These are phyloP conservation scores for Ganoderma leucocontextum DNA, from an alignment of 1,284 basidiomycete genomes.

Conservation along the genomic window DNA sequence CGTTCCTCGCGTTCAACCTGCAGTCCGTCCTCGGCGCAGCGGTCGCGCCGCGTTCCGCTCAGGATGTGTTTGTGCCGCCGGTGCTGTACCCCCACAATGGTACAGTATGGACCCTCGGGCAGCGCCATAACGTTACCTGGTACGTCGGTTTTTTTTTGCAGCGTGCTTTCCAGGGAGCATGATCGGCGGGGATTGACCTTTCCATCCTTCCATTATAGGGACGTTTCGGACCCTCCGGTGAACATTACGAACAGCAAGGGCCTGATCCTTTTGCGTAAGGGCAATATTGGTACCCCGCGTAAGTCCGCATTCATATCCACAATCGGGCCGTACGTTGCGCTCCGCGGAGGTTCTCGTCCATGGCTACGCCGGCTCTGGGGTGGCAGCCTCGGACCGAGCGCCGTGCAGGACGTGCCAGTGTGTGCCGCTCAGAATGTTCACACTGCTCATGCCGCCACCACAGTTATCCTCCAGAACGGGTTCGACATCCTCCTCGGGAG, in stretches of 20 bases:
- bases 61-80: slow-evolving; percentile 53
- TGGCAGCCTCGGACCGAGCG: no score
- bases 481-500: slow-evolving; percentile 28
- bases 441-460: slow-evolving; percentile 4
- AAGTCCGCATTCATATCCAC: background rate
- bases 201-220: slow-evolving; percentile 38
- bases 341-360: no score
- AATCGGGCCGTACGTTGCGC: no score
- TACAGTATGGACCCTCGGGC: slow-evolving; percentile 50
- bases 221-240: slow-evolving; percentile 46
- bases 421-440: background rate
- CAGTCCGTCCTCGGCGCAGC: slow-evolving; percentile 26
- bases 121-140: slow-evolving; percentile 52
- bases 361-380: no score
- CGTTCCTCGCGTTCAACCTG: slow-evolving; percentile 21
- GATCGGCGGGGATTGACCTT: background rate
- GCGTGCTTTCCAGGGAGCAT: background rate
- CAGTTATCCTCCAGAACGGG: slow-evolving; percentile 28
- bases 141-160: slow-evolving; percentile 27
- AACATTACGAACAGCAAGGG: slow-evolving; percentile 55
- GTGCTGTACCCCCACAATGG: slow-evolving; percentile 45
- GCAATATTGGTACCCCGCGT: slow-evolving; percentile 41
- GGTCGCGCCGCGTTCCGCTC: slow-evolving; percentile 9
- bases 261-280: slow-evolving; percentile 47
- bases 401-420: no score